Evolutionary conservation across 2,329 filamentous ascomycete genomes (phyloP).

Genomic region (Fusarium incarnatum): DNA sequence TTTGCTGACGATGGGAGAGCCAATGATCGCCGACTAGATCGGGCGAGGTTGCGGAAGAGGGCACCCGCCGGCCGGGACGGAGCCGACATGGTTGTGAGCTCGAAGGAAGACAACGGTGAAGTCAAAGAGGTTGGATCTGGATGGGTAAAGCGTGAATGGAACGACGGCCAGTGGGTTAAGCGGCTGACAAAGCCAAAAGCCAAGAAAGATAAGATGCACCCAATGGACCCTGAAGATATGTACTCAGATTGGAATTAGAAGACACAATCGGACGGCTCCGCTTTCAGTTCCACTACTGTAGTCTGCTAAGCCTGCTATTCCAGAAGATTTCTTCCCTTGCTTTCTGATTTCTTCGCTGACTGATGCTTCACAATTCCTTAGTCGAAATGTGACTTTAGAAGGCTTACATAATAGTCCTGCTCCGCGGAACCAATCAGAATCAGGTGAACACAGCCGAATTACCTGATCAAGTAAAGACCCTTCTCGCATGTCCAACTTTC

Average conservation of each 20-base stretch:
- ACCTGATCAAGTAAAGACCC: constrained; percentile 31
- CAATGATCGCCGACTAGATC: constrained; percentile 19
- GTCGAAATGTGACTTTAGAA: constrained; percentile 21
- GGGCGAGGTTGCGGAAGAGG: constrained; percentile 39
- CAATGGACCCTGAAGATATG: constrained; percentile 10
- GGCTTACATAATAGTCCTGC: constrained; percentile 41
- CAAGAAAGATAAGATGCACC: constrained; percentile 22
- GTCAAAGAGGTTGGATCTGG: constrained; percentile 13
- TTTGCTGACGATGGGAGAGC: constrained; percentile 7
- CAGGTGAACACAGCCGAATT: constrained; percentile 11
- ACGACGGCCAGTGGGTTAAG: constrained; percentile 15
- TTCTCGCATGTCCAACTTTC: constrained; percentile 6
- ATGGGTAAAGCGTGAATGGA: constrained; percentile 29
- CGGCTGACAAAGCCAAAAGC: constrained; percentile 38
- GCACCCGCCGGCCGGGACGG: constrained; percentile 40
- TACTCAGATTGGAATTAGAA: constrained; percentile 9
- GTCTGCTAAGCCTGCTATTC: background rate
- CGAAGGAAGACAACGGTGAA: constrained; percentile 7
- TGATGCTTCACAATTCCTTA: constrained; percentile 45
- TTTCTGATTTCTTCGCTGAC: constrained; percentile 36
- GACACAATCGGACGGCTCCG: constrained; percentile 12
- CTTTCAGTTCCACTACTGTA: constrained; percentile 36
- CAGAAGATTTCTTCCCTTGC: constrained; percentile 6
- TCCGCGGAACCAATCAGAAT: constrained; percentile 8
- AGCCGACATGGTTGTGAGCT: constrained; percentile 41